phyloP scores from a whole-genome alignment of 805 yeast species.

The Wickerhamomyces tratensis region DNA sequence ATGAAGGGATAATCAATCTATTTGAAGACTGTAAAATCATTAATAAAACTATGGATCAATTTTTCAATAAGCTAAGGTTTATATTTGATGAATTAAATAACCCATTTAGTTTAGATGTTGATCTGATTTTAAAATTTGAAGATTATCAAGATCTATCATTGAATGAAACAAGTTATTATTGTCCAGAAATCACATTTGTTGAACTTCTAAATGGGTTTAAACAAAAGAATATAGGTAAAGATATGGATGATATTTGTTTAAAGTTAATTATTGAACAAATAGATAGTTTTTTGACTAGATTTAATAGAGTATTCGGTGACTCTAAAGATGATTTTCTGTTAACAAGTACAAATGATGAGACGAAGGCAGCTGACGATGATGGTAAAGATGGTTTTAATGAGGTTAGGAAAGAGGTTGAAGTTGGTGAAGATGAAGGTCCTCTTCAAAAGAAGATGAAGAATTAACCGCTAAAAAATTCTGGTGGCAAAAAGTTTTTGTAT shows the following conservation, averaged over 20 bases:
- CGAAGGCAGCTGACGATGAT: no score
- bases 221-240: not conserved
- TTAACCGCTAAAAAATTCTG: no score
- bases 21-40: slow-evolving; percentile 12
- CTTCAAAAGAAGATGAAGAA: no score
- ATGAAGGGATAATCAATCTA: slow-evolving; percentile 7
- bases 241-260: slow-evolving; percentile 7
- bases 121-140: slow-evolving; percentile 9
- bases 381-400: no score
- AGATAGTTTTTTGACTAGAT: no score
- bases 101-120: slow-evolving; percentile 13
- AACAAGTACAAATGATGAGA: no score
- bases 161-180: slow-evolving; percentile 9
- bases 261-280: slow-evolving; percentile 6
- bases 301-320: no score
- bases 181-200: slow-evolving; percentile 9
- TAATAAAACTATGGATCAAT: slow-evolving; percentile 6
- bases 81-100: slow-evolving; percentile 8
- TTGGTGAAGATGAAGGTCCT: no score
- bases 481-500: no score
- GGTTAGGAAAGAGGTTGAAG: no score
- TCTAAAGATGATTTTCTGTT: no score
- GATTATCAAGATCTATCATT: slow-evolving; percentile 9
- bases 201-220: slow-evolving; percentile 11
- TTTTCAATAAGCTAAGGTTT: slow-evolving; percentile 9